A percentile compares a stretch with the other conserved stretches of the same genome.
Conservation (phyloP, 768 basidiomycete genomes). For the Phylloporus scabripes region DNA sequence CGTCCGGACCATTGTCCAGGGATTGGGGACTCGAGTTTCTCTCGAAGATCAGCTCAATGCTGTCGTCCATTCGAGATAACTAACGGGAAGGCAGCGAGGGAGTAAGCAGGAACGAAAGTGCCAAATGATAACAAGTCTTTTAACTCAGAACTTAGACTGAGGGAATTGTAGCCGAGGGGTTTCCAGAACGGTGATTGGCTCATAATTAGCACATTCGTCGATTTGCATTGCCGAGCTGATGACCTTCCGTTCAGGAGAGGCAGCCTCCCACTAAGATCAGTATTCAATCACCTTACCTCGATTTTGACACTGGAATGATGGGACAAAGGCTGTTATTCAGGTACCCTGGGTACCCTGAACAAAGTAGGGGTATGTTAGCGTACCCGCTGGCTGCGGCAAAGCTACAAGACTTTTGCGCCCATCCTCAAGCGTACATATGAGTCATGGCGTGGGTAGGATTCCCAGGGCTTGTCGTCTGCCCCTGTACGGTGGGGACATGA, state of each 20-base stretch:
- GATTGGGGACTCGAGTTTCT: background rate
- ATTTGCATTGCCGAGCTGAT: constrained; percentile 2
- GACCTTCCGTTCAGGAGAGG: background rate
- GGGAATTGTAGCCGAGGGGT: constrained; percentile 3
- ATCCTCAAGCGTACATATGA: background rate
- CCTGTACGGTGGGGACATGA: background rate
- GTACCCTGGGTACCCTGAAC: constrained; percentile 7
- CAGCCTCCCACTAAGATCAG: background rate
- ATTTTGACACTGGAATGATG: background rate
- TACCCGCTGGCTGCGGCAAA: background rate
- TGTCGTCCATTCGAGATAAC: constrained; percentile 12
- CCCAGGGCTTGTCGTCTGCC: constrained; percentile 5
- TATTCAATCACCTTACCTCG: constrained; percentile 1
- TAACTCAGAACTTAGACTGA: constrained; percentile 4
- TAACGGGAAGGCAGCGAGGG: background rate
- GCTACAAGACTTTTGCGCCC: background rate
- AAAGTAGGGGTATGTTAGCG: background rate
- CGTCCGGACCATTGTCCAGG: background rate
- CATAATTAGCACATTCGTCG: constrained; percentile 19
- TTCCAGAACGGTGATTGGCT: constrained; percentile 13
- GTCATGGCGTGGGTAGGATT: constrained; percentile 13
- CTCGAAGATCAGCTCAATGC: constrained; percentile 1
- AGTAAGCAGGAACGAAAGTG: background rate
- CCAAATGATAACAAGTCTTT: constrained; percentile 10
- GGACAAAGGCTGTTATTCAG: background rate